Percentiles rank a stretch among this genome's conserved stretches.
Evolutionary conservation across 2,329 filamentous ascomycete species (phyloP).

Genomic region (Amesomyces nigricolor): DNA sequence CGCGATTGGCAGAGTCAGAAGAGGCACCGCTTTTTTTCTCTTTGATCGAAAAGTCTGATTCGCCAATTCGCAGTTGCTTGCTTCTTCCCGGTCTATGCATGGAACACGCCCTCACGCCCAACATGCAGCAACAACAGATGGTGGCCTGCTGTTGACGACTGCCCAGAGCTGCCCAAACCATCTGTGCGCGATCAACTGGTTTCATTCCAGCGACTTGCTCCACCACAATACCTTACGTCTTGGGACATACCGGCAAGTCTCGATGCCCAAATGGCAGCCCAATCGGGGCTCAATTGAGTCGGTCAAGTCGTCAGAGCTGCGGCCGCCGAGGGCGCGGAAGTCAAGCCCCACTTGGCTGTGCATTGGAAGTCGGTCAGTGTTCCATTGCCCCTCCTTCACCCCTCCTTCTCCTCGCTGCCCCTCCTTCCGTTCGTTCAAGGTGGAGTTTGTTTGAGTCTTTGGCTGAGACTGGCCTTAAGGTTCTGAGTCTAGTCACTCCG

Average conservation of each 20-base stretch:
- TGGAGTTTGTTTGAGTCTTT: too few species aligned
- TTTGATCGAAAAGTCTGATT: conserved; percentile 16
- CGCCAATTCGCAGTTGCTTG: conserved; percentile 24
- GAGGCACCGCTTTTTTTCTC: conserved; percentile 17
- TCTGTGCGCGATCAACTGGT: conserved; percentile 19
- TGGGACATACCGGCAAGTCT: conserved; percentile 2
- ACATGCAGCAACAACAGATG: background rate
- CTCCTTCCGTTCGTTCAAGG: background rate
- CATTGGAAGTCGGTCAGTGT: background rate
- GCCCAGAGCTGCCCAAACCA: background rate
- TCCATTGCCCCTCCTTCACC: background rate
- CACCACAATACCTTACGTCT: conserved; percentile 2
- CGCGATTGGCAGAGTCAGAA: conserved; percentile 7
- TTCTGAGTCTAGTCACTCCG: too few species aligned
- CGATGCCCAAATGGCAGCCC: conserved; percentile 26
- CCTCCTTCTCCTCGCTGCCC: conserved; percentile 18
- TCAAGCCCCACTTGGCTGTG: conserved; percentile 11
- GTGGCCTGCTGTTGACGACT: background rate
- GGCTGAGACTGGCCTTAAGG: too few species aligned
- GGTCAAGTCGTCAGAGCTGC: conserved; percentile 5
- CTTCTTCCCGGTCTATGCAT: conserved; percentile 10
- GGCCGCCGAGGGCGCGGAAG: background rate
- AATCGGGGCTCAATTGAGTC: conserved; percentile 25
- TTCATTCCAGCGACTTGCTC: background rate
- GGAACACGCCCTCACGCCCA: background rate